Percentiles rank a stretch among this genome's conserved stretches.
phyloP scores from a whole-genome alignment of 2,329 filamentous ascomycete species.

The Ustulina deusta region DNA sequence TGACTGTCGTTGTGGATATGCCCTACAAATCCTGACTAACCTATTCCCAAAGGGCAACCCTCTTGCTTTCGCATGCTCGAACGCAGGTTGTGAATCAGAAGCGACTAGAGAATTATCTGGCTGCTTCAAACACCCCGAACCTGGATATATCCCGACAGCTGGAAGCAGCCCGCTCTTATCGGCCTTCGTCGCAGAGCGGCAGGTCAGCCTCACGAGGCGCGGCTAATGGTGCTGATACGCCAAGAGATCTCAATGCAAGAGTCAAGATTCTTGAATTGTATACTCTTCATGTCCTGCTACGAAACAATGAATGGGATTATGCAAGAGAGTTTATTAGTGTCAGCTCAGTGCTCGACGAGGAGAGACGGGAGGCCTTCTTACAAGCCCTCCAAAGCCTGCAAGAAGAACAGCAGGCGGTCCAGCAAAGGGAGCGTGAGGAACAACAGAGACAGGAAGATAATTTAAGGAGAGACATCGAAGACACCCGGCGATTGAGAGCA shows the following conservation, averaged over 20 bases:
- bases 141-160: constrained; percentile 78
- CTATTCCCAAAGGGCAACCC: constrained; percentile 74
- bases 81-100: constrained; percentile 87
- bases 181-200: constrained; percentile 43
- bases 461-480: constrained; percentile 67
- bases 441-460: constrained; percentile 67
- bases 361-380: constrained; percentile 88
- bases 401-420: constrained; percentile 83
- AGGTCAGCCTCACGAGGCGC: constrained; percentile 60
- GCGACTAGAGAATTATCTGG: constrained; percentile 88
- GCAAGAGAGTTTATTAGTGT: constrained; percentile 89
- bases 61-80: constrained; percentile 89
- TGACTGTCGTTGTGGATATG: neutral
- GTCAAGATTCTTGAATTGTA: constrained; percentile 96
- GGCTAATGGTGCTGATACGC: constrained; percentile 79
- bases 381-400: constrained; percentile 85
- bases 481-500: constrained; percentile 65
- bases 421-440: constrained; percentile 72
- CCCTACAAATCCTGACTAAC: constrained; percentile 19
- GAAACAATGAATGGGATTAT: constrained; percentile 97
- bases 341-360: constrained; percentile 89
- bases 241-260: constrained; percentile 83
- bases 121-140: constrained; percentile 77
- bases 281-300: constrained; percentile 91
- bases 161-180: constrained; percentile 57